Base-by-base conservation (phyloP, 1,284 basidiomycete genomes). In the Naganishia cerealis region DNA sequence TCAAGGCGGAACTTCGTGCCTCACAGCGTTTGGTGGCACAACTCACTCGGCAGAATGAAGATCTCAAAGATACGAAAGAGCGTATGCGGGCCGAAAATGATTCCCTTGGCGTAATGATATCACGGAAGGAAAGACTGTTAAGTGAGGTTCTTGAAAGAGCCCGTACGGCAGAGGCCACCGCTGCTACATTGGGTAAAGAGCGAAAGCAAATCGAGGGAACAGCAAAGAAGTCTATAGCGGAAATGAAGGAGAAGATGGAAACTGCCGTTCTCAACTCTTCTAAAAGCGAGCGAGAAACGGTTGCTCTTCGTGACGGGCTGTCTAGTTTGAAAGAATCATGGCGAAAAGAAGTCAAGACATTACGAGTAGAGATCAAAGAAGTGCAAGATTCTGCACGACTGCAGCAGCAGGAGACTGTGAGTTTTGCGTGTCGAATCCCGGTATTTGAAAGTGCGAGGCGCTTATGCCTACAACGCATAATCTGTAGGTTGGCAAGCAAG, bases 41-140 rank as follows among this genome's bases (percentile, higher is more conserved):
- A 76, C 71, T 81, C 24, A 79, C 78, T 2, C 67, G 78, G n/a
- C 76, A 78, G 67, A 78, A 71, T 21, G 80, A 80, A 56, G 79
- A 79, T 70, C 71, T 80, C 39, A 76, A 77, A 57, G 79, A 80
- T 65, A 79, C 78, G 3, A 74, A 75, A 56, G 78, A 79, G 43
- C 70, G 80, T 50, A 76, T 78, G 73, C 69, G 78, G n/a, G 71
- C 73, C 16, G 78, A 81, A 67, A 73, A 73, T 39, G 79, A 81
- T 38, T 72, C 76, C 1, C 65, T 79, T 57, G 76, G 79, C 62
- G 79, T 79, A 53, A 75, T 79, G 24, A 77, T 80, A 33, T 69
- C 72, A 2, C 67, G 80, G 38, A 79, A 79, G 58, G 79, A 81
- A 67, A 72, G 79, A 0, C 67, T 80, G 29, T 70, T 79, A 16